Evolutionary conservation across 2,329 filamentous ascomycete genomes (phyloP).

Genomic region (Fusarium chlamydosporum): DNA sequence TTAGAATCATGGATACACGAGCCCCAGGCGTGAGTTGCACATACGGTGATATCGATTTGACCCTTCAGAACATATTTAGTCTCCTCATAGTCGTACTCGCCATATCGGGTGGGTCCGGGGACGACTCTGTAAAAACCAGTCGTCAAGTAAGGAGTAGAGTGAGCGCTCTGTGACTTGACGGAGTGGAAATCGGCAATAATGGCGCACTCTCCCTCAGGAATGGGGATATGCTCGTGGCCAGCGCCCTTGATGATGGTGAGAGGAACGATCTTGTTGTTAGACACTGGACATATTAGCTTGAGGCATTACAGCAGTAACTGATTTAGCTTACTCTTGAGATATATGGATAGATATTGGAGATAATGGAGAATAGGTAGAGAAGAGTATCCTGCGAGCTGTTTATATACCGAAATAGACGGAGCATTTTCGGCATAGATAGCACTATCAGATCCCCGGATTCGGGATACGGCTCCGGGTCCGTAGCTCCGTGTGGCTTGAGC

Average conservation of each 20-base stretch:
- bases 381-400: too few relatives aligned
- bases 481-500: slow-evolving; percentile 8
- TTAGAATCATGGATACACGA: not conserved
- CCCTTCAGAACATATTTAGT: slow-evolving; percentile 40
- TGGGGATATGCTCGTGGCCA: slow-evolving; percentile 37
- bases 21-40: fast-evolving
- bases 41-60: slow-evolving; percentile 35
- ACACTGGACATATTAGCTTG: slow-evolving; percentile 17
- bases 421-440: slow-evolving; percentile 19
- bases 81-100: slow-evolving; percentile 37
- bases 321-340: not conserved
- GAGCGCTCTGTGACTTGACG: slow-evolving; percentile 15
- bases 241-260: slow-evolving; percentile 41
- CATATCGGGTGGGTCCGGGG: slow-evolving; percentile 38
- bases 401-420: slow-evolving; percentile 3
- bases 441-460: slow-evolving; percentile 11
- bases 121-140: slow-evolving; percentile 38
- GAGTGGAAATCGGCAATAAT: slow-evolving; percentile 39
- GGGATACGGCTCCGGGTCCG: slow-evolving; percentile 25
- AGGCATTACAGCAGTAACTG: too few relatives aligned
- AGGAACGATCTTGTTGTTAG: slow-evolving; percentile 40
- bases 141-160: slow-evolving; percentile 26
- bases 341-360: not conserved
- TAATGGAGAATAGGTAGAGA: not conserved
- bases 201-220: slow-evolving; percentile 31